Evolutionary conservation across 768 basidiomycete genomes (phyloP).

Genomic region (Chlorophyllum brunneum): DNA sequence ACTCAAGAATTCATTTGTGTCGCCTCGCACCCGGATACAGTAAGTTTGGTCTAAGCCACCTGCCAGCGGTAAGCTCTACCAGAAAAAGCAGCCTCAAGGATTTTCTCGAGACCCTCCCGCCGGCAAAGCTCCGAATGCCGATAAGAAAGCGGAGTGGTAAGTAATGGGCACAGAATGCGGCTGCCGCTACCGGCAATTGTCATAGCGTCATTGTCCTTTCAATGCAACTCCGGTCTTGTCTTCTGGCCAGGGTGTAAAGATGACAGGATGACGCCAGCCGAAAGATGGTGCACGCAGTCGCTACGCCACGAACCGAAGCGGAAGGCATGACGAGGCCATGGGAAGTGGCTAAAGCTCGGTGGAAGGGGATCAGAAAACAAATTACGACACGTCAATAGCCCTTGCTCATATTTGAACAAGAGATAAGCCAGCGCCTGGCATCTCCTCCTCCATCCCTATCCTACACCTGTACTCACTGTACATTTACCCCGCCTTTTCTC

Average conservation of each 20-base stretch:
- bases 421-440: not conserved
- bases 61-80: too few relatives aligned
- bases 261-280: not conserved
- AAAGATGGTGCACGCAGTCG: not conserved
- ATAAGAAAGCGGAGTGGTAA: not conserved
- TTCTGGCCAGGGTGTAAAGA: not conserved
- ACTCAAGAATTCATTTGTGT: too few relatives aligned
- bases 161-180: not conserved
- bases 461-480: not conserved
- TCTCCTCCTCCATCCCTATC: not conserved
- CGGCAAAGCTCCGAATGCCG: not conserved
- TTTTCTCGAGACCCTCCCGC: too few relatives aligned
- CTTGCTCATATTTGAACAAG: not conserved
- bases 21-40: too few relatives aligned
- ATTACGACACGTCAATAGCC: constrained; percentile 1
- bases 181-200: not conserved
- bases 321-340: not conserved
- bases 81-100: too few relatives aligned
- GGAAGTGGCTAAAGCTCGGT: constrained; percentile 5
- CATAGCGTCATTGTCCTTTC: not conserved
- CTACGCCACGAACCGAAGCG: too few relatives aligned
- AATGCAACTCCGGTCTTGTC: not conserved
- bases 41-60: too few relatives aligned
- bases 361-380: constrained; percentile 2
- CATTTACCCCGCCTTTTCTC: not conserved